Conservation (phyloP, 2,329 filamentous ascomycete genomes). For the Aspergillus sp. region DNA sequence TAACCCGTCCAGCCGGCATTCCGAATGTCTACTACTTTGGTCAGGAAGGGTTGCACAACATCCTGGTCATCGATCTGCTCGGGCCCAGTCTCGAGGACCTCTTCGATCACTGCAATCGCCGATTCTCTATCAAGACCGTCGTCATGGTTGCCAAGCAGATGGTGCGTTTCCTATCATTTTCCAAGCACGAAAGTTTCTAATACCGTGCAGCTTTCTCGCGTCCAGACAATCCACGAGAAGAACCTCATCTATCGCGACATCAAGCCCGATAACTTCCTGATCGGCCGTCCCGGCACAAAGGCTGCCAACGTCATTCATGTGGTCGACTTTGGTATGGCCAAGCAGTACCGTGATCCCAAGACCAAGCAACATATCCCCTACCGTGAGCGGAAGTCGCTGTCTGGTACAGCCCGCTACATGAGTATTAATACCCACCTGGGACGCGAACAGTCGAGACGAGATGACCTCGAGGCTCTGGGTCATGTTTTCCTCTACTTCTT, state of each 20-base stretch:
- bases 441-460: slow-evolving; percentile 90
- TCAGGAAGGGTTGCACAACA: slow-evolving; percentile 97
- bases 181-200: slow-evolving; percentile 10
- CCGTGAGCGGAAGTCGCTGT: slow-evolving; percentile 92
- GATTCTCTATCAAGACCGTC: slow-evolving; percentile 95
- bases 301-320: slow-evolving; percentile 98
- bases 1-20: slow-evolving; percentile 69
- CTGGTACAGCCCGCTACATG: slow-evolving; percentile 97
- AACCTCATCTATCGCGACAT: slow-evolving; percentile 99
- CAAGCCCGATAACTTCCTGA: slow-evolving; percentile 99
- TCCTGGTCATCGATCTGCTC: slow-evolving; percentile 94
- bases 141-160: slow-evolving; percentile 99
- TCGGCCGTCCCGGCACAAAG: slow-evolving; percentile 87
- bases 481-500: slow-evolving; percentile 71
- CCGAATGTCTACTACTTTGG: slow-evolving; percentile 99
- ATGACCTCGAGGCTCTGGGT: slow-evolving; percentile 84
- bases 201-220: slow-evolving; percentile 69
- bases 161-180: slow-evolving; percentile 51
- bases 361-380: slow-evolving; percentile 99
- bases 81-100: slow-evolving; percentile 94
- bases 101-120: slow-evolving; percentile 93
- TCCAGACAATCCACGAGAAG: slow-evolving; percentile 96
- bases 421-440: slow-evolving; percentile 99
- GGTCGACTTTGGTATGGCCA: slow-evolving; percentile 99
- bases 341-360: slow-evolving; percentile 98